These are phyloP conservation scores for Heterobasidion occidentale DNA, from an alignment of 1,284 basidiomycete genomes.

Conservation along the genomic window DNA sequence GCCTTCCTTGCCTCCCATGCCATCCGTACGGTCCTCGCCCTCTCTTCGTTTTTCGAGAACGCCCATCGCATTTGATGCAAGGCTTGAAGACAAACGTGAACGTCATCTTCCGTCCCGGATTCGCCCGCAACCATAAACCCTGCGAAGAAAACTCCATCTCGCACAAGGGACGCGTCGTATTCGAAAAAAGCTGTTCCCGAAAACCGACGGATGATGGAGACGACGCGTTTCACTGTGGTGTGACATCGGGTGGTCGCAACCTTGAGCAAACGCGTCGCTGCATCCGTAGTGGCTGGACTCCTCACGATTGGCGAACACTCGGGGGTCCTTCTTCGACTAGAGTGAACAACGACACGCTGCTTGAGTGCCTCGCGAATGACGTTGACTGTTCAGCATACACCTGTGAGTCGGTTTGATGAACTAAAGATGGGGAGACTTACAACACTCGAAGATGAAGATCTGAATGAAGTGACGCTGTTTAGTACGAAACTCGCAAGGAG, in stretches of 20 bases:
- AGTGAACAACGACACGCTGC: conserved; percentile 32
- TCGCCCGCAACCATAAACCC: conserved; percentile 61
- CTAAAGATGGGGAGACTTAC: conserved; percentile 35
- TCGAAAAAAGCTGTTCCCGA: conserved; percentile 56
- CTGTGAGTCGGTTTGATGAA: too few species aligned
- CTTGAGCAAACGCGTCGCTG: conserved; percentile 37
- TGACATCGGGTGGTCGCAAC: conserved; percentile 48
- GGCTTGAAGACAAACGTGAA: conserved; percentile 62
- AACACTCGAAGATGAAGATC: conserved; percentile 75
- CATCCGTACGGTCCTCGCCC: conserved; percentile 51
- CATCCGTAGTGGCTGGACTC: conserved; percentile 22
- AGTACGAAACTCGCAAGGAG: conserved; percentile 5
- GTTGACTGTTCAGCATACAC: conserved; percentile 38
- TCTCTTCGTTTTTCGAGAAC: conserved; percentile 66
- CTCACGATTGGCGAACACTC: conserved; percentile 11
- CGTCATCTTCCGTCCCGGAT: conserved; percentile 55
- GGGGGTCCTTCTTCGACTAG: conserved; percentile 16
- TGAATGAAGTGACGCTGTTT: conserved; percentile 19
- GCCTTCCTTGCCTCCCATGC: conserved; percentile 44
- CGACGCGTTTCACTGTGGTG: conserved; percentile 42
- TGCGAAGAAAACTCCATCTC: conserved; percentile 76
- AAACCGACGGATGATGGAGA: conserved; percentile 55
- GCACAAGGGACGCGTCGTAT: conserved; percentile 76
- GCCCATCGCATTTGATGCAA: conserved; percentile 76
- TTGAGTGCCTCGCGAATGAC: conserved; percentile 59